Evolutionary conservation across 768 basidiomycete species (phyloP), one percentile per base, ranked within the genome.

Genomic region (Xerocomellus chrysenteron): DNA sequence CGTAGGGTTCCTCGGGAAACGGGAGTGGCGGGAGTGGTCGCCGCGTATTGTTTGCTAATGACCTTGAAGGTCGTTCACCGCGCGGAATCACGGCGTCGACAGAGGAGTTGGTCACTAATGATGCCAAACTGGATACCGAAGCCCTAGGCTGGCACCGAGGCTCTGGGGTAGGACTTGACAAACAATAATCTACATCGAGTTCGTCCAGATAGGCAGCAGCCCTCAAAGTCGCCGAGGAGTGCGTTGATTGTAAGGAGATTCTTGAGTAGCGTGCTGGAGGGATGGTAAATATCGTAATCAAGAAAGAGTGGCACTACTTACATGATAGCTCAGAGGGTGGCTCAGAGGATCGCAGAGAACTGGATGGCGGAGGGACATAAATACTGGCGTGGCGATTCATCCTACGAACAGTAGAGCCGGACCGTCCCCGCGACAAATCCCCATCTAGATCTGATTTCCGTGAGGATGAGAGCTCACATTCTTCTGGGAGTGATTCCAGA

Each of bases 1-100:
- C 65, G n/a, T 65, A 58, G 21, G 56, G 37, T 45, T 72, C 67
- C 16, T 65, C 56, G 9, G 54, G 37, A 37, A 54, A 50, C 19
- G 70, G 55, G 42, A 28, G 47, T 33, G 64, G 59, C 19, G 70
- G 55, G 42, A 28, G 47, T 33, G 64, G 59, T 32, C 59, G 61
- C 21, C 56, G 61, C 21, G 13, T 21, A 14, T 49, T 54, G 45
- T 60, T 55, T 10, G 62, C 47, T 3, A 61, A 36, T 48, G 56
- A 41, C 54, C 53, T 56, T 6, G 39, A n/a, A 32, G 54, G 47
- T 51, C 71, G 39, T 43, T 67, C 54, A 55, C 59, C 58, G 42
- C 73, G 76, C 10, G 81, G 80, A 53, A 85, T 74, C 47, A 87
- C 72, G 12, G 81, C 85, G 30, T 87, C 83, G 2, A 80, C 79